These are phyloP conservation scores for Butyriboletus loyo DNA, from an alignment of 768 basidiomycete species.

Conservation along the genomic window DNA sequence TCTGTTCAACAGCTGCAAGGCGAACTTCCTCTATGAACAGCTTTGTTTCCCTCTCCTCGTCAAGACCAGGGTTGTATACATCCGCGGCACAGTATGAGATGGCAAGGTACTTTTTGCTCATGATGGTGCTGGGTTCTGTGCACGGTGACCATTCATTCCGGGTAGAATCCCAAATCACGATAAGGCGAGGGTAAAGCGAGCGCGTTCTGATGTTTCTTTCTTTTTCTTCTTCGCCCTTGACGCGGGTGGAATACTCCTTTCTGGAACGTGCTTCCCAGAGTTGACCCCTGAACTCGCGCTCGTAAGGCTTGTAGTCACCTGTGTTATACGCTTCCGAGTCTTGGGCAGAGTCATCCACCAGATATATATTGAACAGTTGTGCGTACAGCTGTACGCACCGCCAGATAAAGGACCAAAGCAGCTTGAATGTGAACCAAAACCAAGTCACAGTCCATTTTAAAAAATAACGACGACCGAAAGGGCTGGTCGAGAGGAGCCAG, in stretches of 20 bases:
- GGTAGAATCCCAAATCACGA: slow-evolving; percentile 1
- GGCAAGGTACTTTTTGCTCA: no score
- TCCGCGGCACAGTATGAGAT: no score
- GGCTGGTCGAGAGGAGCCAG: slow-evolving; percentile 7
- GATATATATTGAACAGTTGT: background rate
- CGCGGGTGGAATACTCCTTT: slow-evolving; percentile 13
- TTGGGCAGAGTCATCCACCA: no score
- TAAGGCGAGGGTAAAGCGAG: slow-evolving; percentile 10
- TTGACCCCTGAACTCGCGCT: slow-evolving; percentile 8
- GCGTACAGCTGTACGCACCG: background rate
- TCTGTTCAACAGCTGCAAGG: no score
- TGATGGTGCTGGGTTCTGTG: no score
- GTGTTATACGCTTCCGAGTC: background rate
- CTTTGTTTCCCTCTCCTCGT: no score
- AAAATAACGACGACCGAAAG: background rate
- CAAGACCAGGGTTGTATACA: no score
- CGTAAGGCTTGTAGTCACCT: background rate
- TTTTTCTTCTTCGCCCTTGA: background rate
- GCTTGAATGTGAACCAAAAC: slow-evolving; percentile 2
- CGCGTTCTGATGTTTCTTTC: slow-evolving; percentile 4
- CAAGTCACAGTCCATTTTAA: slow-evolving; percentile 8
- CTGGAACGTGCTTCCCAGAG: slow-evolving; percentile 22
- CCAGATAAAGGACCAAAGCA: slow-evolving; percentile 13
- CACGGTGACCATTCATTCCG: slow-evolving; percentile 5
- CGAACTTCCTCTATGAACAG: no score